Base-by-base conservation (phyloP, 768 basidiomycete species). In the Phylloporus sp. region DNA sequence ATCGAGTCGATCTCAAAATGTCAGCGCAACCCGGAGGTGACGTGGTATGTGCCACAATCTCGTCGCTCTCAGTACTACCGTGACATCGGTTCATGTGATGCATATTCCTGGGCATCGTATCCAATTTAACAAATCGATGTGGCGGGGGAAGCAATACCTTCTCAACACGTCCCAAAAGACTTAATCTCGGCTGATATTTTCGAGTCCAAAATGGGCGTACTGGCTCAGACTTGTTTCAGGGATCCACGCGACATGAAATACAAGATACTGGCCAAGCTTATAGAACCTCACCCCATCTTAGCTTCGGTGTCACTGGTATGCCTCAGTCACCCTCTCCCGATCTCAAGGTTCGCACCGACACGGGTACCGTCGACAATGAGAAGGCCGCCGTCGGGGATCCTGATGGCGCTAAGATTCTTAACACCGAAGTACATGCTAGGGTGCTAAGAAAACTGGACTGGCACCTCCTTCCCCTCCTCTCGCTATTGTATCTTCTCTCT, bases 401-500 rank as follows among this genome's bases (percentile, higher is more conserved):
- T 3, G 6, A 4, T 10, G 18, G 1, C 18, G 28, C 17, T 29
- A 3, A 35, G 17, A 32, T 24, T 29, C n/a, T 48, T 21, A 9
- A n/a, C 22, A 2, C 35, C 15, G 13, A 47, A 18, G 28, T 46
- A 14, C 46, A 37, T 33, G 38, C 46, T 7, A 57, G 20, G 36
- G 0, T 61, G 11, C 37, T 55, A 10, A 48, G 48, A 31, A 59
- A 61, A 37, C 17, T 61, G 23, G 58, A 59, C 14, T 55, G 56
- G 59, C 46, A 49, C 36, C 32, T 59, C 37, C 35, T 59, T 4
- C 58, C 56, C 5, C 21, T 59, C 15, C 28, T 62, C 27, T 55
- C 47, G 13, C 33, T 49, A 23, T 18, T 52, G 11, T 59, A 52
- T 9, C 37, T 59, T 11, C 40, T 62, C 11, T 52, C 49, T 7